A percentile compares a stretch with the other conserved stretches of the same genome.
These are phyloP conservation scores for Hypoxylon rubiginosum DNA, from an alignment of 2,329 filamentous ascomycete genomes.

Conservation along the genomic window DNA sequence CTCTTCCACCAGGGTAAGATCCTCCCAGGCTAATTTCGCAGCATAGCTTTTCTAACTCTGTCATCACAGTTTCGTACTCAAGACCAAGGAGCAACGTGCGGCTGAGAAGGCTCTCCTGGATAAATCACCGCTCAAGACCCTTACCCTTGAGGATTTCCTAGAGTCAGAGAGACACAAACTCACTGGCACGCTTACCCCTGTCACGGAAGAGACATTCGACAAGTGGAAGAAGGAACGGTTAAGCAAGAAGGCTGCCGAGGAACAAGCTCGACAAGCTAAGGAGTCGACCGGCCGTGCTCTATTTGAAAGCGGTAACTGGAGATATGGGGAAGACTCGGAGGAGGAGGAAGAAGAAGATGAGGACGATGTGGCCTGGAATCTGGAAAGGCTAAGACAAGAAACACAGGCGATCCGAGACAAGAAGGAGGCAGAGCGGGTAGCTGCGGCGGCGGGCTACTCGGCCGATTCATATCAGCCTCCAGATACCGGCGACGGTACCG, in stretches of 20 bases:
- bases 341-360: slow-evolving; percentile 68
- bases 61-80: slow-evolving; percentile 83
- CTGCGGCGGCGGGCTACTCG: slow-evolving; percentile 54
- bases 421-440: slow-evolving; percentile 82
- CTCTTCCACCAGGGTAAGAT: slow-evolving; percentile 90
- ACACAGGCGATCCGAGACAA: slow-evolving; percentile 80
- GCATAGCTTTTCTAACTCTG: slow-evolving; percentile 42
- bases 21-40: not conserved
- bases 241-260: slow-evolving; percentile 95
- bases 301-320: slow-evolving; percentile 98
- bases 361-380: slow-evolving; percentile 75
- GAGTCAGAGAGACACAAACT: slow-evolving; percentile 97
- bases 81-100: slow-evolving; percentile 96
- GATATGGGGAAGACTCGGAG: slow-evolving; percentile 72
- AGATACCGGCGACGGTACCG: slow-evolving; percentile 57
- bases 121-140: slow-evolving; percentile 92
- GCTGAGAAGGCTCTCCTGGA: slow-evolving; percentile 96
- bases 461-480: slow-evolving; percentile 52
- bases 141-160: slow-evolving; percentile 97
- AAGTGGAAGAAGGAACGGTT: slow-evolving; percentile 97
- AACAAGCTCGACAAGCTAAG: slow-evolving; percentile 89
- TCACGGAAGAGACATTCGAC: slow-evolving; percentile 91
- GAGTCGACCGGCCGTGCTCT: slow-evolving; percentile 94
- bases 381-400: slow-evolving; percentile 85
- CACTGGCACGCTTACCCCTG: slow-evolving; percentile 89